Evolutionary conservation across 2,329 filamentous ascomycete species (phyloP), one percentile per base, ranked within the genome.

Genomic region (Penicillium corylophilum): DNA sequence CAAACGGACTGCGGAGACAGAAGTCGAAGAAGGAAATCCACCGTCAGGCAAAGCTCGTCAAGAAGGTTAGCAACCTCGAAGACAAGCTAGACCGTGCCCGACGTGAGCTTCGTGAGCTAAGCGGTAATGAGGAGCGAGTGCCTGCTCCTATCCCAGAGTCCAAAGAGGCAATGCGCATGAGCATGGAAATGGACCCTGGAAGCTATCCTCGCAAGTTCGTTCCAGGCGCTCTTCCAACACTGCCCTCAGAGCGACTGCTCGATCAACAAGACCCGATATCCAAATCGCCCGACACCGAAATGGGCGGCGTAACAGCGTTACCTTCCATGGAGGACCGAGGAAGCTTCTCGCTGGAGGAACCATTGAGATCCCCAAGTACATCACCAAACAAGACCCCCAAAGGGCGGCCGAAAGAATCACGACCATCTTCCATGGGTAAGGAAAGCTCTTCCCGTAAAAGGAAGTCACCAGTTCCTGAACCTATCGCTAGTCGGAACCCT

Each of bases 61-160:
- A 83, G 68, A 77, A 81, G 46, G 82, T 86, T 26, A 84, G 81
- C 57, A 78, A 85, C 56, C 74, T 86, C 12, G 83, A 86, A 59
- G 65, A 72, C 12, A 84, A 85, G 63, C 74, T 86, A 26, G 72
- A 80, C 15, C 74, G 75, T 31, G 82, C 82, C 8, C 75, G 81
- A 29, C 75, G 74, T 44, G 79, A 86, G 65, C 74, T 86, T 22
- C 71, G 75, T 28, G 70, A 78, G 5, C 72, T 79, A 35, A 68
- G 81, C 15, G 71, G 70, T 10, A 74, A 79, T 33, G 60, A 64
- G 53, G 66, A 63, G 29, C 56, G 53, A 15, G 23, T 44, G 35
- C 53, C 54, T 38, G 59, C 54, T 15, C 59, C 54, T 7, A 44
- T 42, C 5, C 31, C 51, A 20, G 51, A 54, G 16, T 38, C 41